Evolutionary conservation across 2,329 filamentous ascomycete genomes (phyloP).

Genomic region (Endocalyx cinctus): DNA sequence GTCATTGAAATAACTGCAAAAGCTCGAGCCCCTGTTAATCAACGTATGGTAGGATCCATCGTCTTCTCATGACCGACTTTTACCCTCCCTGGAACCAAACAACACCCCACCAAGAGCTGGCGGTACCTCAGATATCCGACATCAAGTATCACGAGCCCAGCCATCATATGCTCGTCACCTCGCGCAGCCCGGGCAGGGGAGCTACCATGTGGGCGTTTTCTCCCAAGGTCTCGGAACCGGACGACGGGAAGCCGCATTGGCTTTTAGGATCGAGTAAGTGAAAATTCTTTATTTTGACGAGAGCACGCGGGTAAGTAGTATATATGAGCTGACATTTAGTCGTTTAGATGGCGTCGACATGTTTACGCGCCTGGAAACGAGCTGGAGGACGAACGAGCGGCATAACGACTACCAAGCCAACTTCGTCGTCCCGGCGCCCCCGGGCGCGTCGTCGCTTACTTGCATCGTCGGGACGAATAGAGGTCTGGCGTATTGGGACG

Average conservation of each 20-base stretch:
- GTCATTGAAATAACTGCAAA: too few relatives aligned
- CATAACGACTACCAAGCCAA: not conserved
- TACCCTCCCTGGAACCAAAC: conserved; percentile 2
- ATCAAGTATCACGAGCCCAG: conserved; percentile 43
- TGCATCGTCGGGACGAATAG: conserved; percentile 45
- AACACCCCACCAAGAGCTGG: conserved; percentile 26
- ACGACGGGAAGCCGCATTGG: conserved; percentile 31
- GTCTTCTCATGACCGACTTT: conserved; percentile 16
- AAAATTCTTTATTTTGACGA: too few relatives aligned
- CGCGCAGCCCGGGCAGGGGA: conserved; percentile 27
- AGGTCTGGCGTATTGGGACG: conserved; percentile 38
- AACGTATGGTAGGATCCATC: conserved; percentile 20
- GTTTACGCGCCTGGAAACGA: too few relatives aligned
- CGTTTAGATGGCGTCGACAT: too few relatives aligned
- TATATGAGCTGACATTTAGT: too few relatives aligned
- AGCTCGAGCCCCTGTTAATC: too few relatives aligned
- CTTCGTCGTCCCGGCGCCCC: conserved; percentile 26
- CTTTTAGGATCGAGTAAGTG: conserved; percentile 22
- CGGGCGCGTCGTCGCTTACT: conserved; percentile 32
- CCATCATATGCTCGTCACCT: conserved; percentile 38
- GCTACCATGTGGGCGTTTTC: conserved; percentile 35
- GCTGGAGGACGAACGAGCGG: too few relatives aligned
- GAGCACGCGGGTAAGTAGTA: too few relatives aligned
- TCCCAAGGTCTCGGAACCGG: conserved; percentile 24
- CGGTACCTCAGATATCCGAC: conserved; percentile 37